A percentile compares a stretch with the other conserved stretches of the same genome.
These are phyloP conservation scores for Theobroma cacao DNA, from an alignment of 345 rosid species.

Conservation along the genomic window DNA sequence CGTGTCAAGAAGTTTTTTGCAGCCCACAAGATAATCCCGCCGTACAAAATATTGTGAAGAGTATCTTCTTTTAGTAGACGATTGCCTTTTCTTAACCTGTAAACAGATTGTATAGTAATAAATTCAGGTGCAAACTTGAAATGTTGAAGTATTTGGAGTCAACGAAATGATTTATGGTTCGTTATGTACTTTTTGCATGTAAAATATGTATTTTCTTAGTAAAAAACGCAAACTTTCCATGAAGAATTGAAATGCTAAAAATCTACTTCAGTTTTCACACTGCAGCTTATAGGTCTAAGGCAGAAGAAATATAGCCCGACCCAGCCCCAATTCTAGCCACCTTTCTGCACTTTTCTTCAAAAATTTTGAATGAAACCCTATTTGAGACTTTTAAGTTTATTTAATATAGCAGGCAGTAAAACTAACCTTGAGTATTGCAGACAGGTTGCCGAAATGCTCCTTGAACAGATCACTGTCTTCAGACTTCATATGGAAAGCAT, in stretches of 20 bases:
- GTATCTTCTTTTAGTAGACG: conserved; percentile 48
- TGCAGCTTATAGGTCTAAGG: too few relatives aligned
- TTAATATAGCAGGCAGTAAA: not conserved
- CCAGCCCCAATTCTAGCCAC: not conserved
- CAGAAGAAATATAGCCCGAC: too few relatives aligned
- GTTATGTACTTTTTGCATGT: not conserved
- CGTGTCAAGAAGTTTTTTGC: conserved; percentile 39
- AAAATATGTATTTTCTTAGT: too few relatives aligned
- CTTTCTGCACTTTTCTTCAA: not conserved
- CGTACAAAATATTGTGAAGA: conserved; percentile 52
- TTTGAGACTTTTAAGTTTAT: not conserved
- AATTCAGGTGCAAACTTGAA: conserved; percentile 3
- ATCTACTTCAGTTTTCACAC: not conserved
- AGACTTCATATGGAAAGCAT: conserved; percentile 16
- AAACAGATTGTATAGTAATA: conserved; percentile 2
- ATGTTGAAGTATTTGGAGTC: not conserved
- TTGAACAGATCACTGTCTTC: conserved; percentile 46
- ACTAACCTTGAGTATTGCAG: conserved; percentile 44
- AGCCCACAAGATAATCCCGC: conserved; percentile 39
- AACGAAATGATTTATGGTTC: not conserved
- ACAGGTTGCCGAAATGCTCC: conserved; percentile 55
- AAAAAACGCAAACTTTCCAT: too few relatives aligned
- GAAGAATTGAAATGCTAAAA: not conserved
- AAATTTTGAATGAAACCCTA: not conserved
- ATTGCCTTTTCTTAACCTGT: conserved; percentile 39